phyloP scores from a whole-genome alignment of 257 asterid genomes.

The Ballota nigra region DNA sequence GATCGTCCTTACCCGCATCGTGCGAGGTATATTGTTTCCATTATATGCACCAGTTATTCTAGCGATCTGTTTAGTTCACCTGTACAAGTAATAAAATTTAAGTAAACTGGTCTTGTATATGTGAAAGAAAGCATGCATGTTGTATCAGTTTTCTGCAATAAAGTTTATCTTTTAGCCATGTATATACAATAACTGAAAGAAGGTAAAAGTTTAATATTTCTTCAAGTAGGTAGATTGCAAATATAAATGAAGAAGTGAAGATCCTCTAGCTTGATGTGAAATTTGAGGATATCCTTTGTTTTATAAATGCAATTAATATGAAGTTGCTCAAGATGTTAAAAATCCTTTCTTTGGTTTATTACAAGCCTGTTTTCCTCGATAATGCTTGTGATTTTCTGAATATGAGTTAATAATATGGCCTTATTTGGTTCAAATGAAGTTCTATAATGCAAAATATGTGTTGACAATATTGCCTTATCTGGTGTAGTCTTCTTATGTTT shows the following conservation, averaged over 20 bases:
- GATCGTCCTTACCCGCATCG: constrained; percentile 62
- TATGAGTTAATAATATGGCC: background rate
- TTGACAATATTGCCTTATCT: background rate
- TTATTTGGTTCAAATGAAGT: background rate
- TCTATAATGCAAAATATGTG: background rate
- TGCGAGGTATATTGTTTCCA: constrained; percentile 66
- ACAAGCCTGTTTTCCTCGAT: constrained; percentile 11
- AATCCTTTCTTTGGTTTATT: background rate
- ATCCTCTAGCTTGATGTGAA: background rate
- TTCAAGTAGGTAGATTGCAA: background rate
- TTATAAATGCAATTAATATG: background rate
- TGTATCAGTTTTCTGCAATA: background rate
- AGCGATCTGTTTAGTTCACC: background rate
- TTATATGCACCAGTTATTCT: background rate
- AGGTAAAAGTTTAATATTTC: background rate
- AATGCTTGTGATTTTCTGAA: background rate
- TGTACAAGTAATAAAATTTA: background rate
- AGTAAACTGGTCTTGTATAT: constrained; percentile 1
- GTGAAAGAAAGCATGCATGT: background rate
- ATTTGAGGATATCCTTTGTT: background rate
- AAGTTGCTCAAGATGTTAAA: constrained; percentile 6
- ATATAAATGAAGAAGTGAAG: background rate
- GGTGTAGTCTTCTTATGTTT: constrained; percentile 1
- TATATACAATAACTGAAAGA: background rate
- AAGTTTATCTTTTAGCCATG: background rate